Conservation (phyloP, 108 stramenopile species). For the Fragilaria crotonensis region DNA sequence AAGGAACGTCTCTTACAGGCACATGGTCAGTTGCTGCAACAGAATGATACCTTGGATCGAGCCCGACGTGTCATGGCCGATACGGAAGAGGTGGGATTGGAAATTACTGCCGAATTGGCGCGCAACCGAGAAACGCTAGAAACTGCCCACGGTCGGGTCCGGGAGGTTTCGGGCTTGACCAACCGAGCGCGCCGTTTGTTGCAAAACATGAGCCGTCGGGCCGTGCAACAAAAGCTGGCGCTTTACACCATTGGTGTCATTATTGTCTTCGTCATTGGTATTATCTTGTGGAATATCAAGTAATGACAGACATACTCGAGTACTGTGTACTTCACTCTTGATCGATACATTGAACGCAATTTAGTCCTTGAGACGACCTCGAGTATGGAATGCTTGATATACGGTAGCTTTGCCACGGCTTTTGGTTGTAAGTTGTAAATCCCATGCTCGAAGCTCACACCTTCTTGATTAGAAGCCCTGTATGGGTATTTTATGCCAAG, state of each 20-base stretch:
- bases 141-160: slow-evolving; percentile 78
- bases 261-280: slow-evolving; percentile 43
- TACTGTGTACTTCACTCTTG: too few species aligned
- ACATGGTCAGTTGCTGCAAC: slow-evolving; percentile 60
- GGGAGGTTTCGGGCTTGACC: slow-evolving; percentile 84
- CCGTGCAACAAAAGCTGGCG: slow-evolving; percentile 87
- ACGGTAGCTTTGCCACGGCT: too few species aligned
- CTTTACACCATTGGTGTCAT: slow-evolving; percentile 71
- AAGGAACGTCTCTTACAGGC: slow-evolving; percentile 55
- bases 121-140: slow-evolving; percentile 89
- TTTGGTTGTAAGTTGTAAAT: too few species aligned
- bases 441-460: too few species aligned
- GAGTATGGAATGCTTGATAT: too few species aligned
- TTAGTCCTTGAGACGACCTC: too few species aligned
- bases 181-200: slow-evolving; percentile 87
- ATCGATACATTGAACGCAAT: too few species aligned
- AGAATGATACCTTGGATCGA: slow-evolving; percentile 83
- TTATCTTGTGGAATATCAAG: slow-evolving; percentile 28
- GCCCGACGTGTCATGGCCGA: slow-evolving; percentile 89
- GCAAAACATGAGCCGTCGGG: slow-evolving; percentile 82
- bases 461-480: too few species aligned
- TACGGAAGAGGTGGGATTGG: slow-evolving; percentile 89
- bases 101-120: slow-evolving; percentile 88
- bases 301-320: not conserved
- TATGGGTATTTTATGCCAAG: too few species aligned